Evolutionary conservation across 768 basidiomycete species (phyloP).

Genomic region (Collybia sp.): DNA sequence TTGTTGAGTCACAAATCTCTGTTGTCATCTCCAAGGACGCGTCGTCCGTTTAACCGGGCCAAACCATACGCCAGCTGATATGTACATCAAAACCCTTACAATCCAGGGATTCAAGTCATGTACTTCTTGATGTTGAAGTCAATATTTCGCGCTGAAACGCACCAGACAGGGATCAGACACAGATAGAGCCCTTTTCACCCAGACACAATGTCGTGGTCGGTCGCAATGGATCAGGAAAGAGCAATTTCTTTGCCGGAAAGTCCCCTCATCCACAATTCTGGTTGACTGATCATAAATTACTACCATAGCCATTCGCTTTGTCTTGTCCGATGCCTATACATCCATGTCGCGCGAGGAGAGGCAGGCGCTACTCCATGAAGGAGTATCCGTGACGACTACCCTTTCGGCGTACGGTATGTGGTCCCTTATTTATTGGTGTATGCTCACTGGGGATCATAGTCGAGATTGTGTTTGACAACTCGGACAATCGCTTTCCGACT

Average conservation of each 20-base stretch:
- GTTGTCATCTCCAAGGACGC: too few species aligned
- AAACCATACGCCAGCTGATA: conserved; percentile 22
- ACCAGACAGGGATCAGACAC: conserved; percentile 80
- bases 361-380: conserved; percentile 90
- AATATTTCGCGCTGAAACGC: conserved; percentile 3
- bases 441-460: conserved; percentile 32
- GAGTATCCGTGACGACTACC: conserved; percentile 81
- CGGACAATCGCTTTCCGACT: conserved; percentile 91
- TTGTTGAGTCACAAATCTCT: too few species aligned
- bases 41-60: too few species aligned
- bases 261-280: not conserved
- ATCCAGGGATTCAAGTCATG: conserved; percentile 99
- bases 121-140: conserved; percentile 22
- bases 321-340: conserved; percentile 95
- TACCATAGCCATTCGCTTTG: conserved; percentile 85
- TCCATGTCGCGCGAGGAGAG: conserved; percentile 93
- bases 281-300: not conserved
- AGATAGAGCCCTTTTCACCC: conserved; percentile 92
- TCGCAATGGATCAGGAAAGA: conserved; percentile 96
- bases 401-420: conserved; percentile 83
- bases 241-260: conserved; percentile 95
- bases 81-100: conserved; percentile 87
- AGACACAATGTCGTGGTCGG: conserved; percentile 97
- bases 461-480: conserved; percentile 95
- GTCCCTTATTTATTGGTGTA: not conserved